phyloP scores from a whole-genome alignment of 176 grass and related monocot genomes.

The Phyllostachys edulis region DNA sequence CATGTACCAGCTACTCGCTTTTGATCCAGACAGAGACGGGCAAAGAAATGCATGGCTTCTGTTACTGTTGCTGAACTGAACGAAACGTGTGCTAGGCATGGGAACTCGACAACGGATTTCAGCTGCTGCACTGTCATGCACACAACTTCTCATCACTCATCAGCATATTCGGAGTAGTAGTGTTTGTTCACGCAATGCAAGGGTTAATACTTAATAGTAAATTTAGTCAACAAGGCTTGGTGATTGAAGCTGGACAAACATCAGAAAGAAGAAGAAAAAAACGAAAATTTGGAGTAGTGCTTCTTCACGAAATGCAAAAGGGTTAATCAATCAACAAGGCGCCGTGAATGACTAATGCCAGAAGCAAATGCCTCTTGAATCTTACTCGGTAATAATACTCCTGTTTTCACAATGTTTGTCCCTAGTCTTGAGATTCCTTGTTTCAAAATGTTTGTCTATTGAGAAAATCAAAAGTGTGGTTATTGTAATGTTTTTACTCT shows the following conservation, averaged over 20 bases:
- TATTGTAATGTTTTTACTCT: too few species aligned
- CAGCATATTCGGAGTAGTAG: neutral
- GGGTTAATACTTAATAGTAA: neutral
- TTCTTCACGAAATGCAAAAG: neutral
- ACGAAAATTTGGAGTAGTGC: neutral
- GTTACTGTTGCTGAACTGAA: neutral
- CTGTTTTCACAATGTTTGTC: too few species aligned
- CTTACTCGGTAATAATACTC: neutral
- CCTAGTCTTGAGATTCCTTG: too few species aligned
- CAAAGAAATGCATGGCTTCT: neutral
- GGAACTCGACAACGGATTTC: neutral
- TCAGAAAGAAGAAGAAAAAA: neutral
- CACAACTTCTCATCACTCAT: neutral
- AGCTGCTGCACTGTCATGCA: neutral
- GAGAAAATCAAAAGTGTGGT: too few species aligned
- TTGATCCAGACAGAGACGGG: neutral
- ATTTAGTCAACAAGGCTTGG: neutral
- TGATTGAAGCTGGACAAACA: neutral
- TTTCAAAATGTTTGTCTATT: too few species aligned
- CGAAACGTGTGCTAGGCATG: neutral
- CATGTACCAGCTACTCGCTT: neutral
- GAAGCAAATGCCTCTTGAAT: neutral
- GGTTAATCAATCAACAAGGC: neutral
- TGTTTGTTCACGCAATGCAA: neutral
- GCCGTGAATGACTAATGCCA: neutral